Conservation (phyloP, 1,139 yeast species). For the Diutina scorzettiae region DNA sequence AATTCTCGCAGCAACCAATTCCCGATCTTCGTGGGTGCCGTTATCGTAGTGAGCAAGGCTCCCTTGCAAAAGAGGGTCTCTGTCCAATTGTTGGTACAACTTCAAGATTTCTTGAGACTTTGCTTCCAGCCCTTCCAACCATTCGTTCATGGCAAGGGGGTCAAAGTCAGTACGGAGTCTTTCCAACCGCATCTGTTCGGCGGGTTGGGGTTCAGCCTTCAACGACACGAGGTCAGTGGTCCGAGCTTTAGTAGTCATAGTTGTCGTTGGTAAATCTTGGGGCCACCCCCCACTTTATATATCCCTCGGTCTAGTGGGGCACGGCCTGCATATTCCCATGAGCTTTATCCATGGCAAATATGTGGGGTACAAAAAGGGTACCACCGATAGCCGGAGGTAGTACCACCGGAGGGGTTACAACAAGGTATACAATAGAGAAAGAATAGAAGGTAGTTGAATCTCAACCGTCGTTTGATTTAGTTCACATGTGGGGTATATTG, state of each 20-base stretch:
- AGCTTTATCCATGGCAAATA: constrained; percentile 7
- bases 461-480: too few relatives aligned
- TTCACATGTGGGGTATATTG: too few relatives aligned
- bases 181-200: constrained; percentile 29
- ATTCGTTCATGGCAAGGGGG: constrained; percentile 21
- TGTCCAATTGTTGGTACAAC: constrained; percentile 34
- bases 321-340: too few relatives aligned
- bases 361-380: neutral
- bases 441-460: too few relatives aligned
- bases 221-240: constrained; percentile 4
- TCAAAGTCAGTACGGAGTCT: constrained; percentile 35
- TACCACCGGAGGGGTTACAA: too few relatives aligned
- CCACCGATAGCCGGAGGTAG: too few relatives aligned
- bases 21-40: constrained; percentile 37
- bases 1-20: constrained; percentile 35
- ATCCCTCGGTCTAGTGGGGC: constrained; percentile 8
- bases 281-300: constrained; percentile 4
- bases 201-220: constrained; percentile 13
- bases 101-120: constrained; percentile 32
- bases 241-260: neutral
- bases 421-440: too few relatives aligned
- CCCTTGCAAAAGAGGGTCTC: constrained; percentile 42
- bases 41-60: constrained; percentile 41
- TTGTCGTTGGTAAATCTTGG: neutral
- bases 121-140: constrained; percentile 40